Conservation (phyloP, 2,329 filamentous ascomycete genomes). For the Didymella arachidicola region DNA sequence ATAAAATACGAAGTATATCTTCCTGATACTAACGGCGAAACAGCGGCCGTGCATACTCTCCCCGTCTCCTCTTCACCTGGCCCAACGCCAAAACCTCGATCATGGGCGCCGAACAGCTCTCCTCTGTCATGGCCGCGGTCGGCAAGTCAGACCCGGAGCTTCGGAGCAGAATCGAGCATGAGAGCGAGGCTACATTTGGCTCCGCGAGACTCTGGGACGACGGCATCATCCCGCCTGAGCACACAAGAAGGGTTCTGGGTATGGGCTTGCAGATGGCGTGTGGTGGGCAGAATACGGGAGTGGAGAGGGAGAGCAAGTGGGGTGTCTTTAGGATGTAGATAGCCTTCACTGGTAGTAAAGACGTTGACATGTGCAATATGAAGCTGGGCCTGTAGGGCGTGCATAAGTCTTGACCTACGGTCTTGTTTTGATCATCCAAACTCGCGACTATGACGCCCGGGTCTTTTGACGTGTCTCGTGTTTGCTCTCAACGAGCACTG, state of each 20-base stretch:
- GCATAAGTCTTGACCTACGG: too few species aligned
- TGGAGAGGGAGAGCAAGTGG: constrained; percentile 48
- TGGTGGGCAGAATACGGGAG: constrained; percentile 48
- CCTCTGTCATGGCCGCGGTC: constrained; percentile 92
- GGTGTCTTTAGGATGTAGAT: constrained; percentile 53
- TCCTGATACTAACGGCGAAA: too few species aligned
- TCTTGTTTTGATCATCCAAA: too few species aligned
- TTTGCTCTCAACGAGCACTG: too few species aligned
- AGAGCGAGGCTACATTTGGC: constrained; percentile 89
- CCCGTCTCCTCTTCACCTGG: constrained; percentile 94
- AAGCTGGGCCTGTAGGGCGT: too few species aligned
- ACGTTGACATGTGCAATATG: neutral
- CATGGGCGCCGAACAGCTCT: constrained; percentile 94
- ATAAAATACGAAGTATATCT: too few species aligned
- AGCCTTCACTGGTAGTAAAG: neutral
- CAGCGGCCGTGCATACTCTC: constrained; percentile 88
- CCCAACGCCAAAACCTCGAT: constrained; percentile 95
- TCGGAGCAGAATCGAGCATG: constrained; percentile 83
- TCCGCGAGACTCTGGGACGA: constrained; percentile 86
- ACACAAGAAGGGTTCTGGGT: constrained; percentile 59
- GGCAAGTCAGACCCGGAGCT: constrained; percentile 84
- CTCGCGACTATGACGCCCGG: too few species aligned
- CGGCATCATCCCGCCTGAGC: constrained; percentile 59
- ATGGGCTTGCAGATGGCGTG: constrained; percentile 58
- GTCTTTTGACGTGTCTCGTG: too few species aligned